Evolutionary conservation across 805 yeast genomes (phyloP), one percentile per base, ranked within the genome.

Genomic region (Metschnikowia matae): DNA sequence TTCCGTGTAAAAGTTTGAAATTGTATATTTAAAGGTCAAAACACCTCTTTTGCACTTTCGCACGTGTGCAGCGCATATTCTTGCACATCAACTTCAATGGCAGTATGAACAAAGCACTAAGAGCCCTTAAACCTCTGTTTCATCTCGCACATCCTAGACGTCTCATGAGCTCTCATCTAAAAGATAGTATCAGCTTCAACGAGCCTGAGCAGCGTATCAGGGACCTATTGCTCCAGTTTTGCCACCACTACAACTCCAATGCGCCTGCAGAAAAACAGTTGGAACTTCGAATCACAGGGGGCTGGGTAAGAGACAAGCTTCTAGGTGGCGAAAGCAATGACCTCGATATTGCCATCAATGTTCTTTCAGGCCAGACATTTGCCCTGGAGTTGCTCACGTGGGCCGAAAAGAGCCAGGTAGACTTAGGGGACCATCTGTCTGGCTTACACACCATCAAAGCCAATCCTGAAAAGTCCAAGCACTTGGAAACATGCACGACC

Each of bases 251-350:
- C 56, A 75, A 77, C 53, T 23, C 54, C 11, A 43, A 52, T 2
- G 47, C 46, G 13, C 26, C 43, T 17, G 45, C 48, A 10, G 46
- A 57, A 54, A 36, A 62, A 17, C 60, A 55, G n/a, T 63, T 85
- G 8, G 84, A 78, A 40, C 73, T 87, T 13, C 67, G 99, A 53
- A 87, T 94, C 57, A 91, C 97, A 0, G 99, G 99, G 34, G 99
- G 99, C 0, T 92, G 99, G 99, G 99, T 94, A 2, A 78, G 99
- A 59, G 99, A 94, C 66, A 94, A 94, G 68, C 71, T 94, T 29
- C 71, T 94, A 31, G 96, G 96, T 0, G 76, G 78, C 43, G 82
- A 81, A 20, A 84, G 92, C 39, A 83, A 92, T 62, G 99, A 94
- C 65, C 74, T 94, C 31, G 99, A 94, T 61, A 88, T 94, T 44